A percentile compares a stretch with the other conserved stretches of the same genome.
phyloP scores from a whole-genome alignment of 805 yeast genomes.

The Lipomyces anomalus region DNA sequence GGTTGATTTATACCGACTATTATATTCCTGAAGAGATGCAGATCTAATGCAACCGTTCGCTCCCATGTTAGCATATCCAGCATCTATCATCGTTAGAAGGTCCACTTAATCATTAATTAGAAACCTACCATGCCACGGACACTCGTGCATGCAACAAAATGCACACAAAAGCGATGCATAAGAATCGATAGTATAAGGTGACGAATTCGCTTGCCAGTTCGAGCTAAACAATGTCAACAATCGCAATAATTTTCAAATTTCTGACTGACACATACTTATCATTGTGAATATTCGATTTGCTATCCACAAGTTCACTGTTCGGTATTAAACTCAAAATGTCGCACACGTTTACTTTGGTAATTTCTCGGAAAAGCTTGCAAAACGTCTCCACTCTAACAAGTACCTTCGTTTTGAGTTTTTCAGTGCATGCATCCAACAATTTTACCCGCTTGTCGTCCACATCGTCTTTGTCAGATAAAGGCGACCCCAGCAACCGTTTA shows the following conservation, averaged over 20 bases:
- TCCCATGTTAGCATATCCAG: slow-evolving; percentile 4
- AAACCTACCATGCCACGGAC: slow-evolving; percentile 21
- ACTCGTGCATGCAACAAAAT: slow-evolving; percentile 20
- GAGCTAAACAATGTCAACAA: neutral
- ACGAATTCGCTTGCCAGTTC: too few relatives aligned
- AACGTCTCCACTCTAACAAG: slow-evolving; percentile 8
- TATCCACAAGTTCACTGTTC: neutral
- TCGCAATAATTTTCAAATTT: neutral
- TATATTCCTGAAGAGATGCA: slow-evolving; percentile 3
- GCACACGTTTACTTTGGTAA: slow-evolving; percentile 12
- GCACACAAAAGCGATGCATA: slow-evolving; percentile 19
- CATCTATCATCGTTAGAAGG: neutral
- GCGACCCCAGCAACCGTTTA: neutral
- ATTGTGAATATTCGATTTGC: too few relatives aligned
- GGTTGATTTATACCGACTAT: slow-evolving; percentile 5
- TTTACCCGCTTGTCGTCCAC: slow-evolving; percentile 15
- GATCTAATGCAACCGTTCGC: slow-evolving; percentile 11
- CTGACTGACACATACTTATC: too few relatives aligned
- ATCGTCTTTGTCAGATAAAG: slow-evolving; percentile 5
- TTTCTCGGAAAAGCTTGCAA: slow-evolving; percentile 11
- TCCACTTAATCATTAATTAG: neutral
- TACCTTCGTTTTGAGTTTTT: slow-evolving; percentile 7
- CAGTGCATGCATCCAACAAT: slow-evolving; percentile 10
- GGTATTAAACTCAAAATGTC: neutral
- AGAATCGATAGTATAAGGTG: slow-evolving; percentile 12